A percentile compares a stretch with the other conserved stretches of the same genome.
phyloP scores from a whole-genome alignment of 495 filamentous ascomycete species.

The Penicillium turbatum region DNA sequence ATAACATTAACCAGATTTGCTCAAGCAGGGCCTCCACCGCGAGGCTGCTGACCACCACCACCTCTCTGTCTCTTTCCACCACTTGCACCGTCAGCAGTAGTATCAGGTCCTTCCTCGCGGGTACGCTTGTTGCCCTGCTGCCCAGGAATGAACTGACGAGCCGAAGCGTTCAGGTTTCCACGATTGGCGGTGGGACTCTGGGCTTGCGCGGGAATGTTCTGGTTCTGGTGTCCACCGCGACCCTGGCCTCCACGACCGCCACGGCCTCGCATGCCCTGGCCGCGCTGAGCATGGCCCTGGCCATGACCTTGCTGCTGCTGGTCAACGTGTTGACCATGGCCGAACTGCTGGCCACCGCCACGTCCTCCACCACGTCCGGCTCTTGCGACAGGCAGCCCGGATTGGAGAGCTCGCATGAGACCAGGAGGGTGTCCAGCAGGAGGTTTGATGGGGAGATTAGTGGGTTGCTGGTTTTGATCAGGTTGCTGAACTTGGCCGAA shows the following conservation, averaged over 20 bases:
- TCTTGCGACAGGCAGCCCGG: conserved; percentile 47
- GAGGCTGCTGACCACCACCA: conserved; percentile 38
- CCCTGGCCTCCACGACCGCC: conserved; percentile 41
- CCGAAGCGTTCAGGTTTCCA: conserved; percentile 48
- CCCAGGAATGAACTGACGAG: conserved; percentile 56
- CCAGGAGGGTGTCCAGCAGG: conserved; percentile 35
- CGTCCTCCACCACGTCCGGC: conserved; percentile 34
- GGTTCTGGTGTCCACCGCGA: conserved; percentile 45
- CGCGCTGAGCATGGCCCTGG: conserved; percentile 27
- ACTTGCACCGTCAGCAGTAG: conserved; percentile 32
- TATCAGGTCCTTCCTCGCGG: conserved; percentile 57
- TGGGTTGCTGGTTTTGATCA: conserved; percentile 30
- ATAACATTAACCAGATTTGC: conserved; percentile 10
- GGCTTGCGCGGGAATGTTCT: conserved; percentile 15
- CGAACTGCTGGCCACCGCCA: conserved; percentile 30
- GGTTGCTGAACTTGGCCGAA: conserved; percentile 31
- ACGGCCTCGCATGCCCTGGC: conserved; percentile 44
- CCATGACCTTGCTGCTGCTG: conserved; percentile 18
- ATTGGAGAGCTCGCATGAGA: conserved; percentile 41
- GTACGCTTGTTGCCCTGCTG: conserved; percentile 56
- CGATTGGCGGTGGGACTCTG: conserved; percentile 32
- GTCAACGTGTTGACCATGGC: conserved; percentile 27
- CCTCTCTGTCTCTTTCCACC: conserved; percentile 53
- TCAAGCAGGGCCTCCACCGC: conserved; percentile 19
- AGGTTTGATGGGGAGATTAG: conserved; percentile 35